Percentiles rank a stretch among this genome's conserved stretches.
phyloP scores from a whole-genome alignment of 139 green algal genomes.

The Coelastrella sp. region DNA sequence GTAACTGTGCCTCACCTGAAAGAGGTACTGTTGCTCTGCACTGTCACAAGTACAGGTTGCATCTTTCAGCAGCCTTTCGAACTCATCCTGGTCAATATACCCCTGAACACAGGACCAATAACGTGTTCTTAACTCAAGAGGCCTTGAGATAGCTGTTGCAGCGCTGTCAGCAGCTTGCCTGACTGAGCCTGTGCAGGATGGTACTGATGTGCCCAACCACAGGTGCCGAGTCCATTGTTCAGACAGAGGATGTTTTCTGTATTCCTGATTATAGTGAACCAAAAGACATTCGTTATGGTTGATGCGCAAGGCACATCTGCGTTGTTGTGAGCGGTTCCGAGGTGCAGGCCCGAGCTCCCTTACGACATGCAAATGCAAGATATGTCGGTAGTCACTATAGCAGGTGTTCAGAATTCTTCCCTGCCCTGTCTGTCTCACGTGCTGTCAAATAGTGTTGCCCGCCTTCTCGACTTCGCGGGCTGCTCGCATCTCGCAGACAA shows the following conservation, averaged over 20 bases:
- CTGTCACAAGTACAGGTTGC: not conserved
- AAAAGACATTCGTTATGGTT: no score
- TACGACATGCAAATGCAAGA: no score
- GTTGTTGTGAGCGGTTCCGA: no score
- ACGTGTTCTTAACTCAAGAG: no score
- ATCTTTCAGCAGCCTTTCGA: slow-evolving; percentile 17
- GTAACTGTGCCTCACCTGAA: not conserved
- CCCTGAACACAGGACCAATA: not conserved
- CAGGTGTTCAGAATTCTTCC: no score
- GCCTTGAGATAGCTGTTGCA: no score
- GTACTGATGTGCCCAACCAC: not conserved
- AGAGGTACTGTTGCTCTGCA: slow-evolving; percentile 7
- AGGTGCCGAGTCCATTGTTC: not conserved
- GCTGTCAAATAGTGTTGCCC: not conserved
- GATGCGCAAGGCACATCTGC: no score
- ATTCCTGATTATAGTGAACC: no score
- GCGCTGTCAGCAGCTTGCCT: not conserved
- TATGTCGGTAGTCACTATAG: no score
- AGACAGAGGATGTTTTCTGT: no score
- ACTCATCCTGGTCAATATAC: not conserved
- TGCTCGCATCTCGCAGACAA: not conserved
- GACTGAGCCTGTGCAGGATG: slow-evolving; percentile 19
- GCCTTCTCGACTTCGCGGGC: not conserved
- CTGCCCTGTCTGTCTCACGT: not conserved
- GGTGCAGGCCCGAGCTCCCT: no score